Base-by-base conservation (phyloP, 2,329 filamentous ascomycete species). In the Lecanicillium sp. region DNA sequence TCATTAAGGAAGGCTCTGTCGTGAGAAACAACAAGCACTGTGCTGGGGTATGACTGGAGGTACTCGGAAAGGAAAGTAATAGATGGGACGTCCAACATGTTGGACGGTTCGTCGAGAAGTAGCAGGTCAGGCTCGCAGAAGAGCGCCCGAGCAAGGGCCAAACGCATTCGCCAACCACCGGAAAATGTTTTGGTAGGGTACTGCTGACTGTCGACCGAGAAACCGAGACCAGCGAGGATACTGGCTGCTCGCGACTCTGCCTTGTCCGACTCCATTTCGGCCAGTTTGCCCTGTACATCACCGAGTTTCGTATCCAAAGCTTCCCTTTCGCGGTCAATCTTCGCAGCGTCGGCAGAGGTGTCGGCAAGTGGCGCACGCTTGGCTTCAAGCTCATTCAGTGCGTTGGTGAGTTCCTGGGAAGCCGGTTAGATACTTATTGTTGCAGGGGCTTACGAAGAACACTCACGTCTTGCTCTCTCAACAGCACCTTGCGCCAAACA, bases 31-130 rank as follows among this genome's bases (percentile, higher is more conserved):
- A 98, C 90, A 12, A 98, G 73, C 19, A 98, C 80, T 2, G 92
- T 96, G 63, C 87, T 95, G 29, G 90, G 90, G 57, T 98, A 98
- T 35, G 71, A 72, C 61, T 95, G 89, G 8, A 98, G 82, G 58
- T 98, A 98, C 55, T 89, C 90, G 34, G 90, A 85, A 59, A 98
- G 75, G 77, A 96, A 98, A 41, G 92, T 94, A 57, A 98, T 96
- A 17, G 92, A 96, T n/a, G 92, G 92, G 42, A 98, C 92, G 65
- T 96, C 92, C 86, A 98, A 88, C 90, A 96, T 96, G 80, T 96
- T 96, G 40, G 90, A 96, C 67, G 92, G 92, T 79, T 98, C 92
- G 70, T 98, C 92, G 51, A 98, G 87, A 59, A 98, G 75, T 43
- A 98, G 68, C 37, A 98, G 71, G 64, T 98, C 92, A 31, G 92